A percentile compares a stretch with the other conserved stretches of the same genome.
phyloP scores from a whole-genome alignment of 192 early-diverging fungal genomes.

The Jimgerdemannia lactiflua region DNA sequence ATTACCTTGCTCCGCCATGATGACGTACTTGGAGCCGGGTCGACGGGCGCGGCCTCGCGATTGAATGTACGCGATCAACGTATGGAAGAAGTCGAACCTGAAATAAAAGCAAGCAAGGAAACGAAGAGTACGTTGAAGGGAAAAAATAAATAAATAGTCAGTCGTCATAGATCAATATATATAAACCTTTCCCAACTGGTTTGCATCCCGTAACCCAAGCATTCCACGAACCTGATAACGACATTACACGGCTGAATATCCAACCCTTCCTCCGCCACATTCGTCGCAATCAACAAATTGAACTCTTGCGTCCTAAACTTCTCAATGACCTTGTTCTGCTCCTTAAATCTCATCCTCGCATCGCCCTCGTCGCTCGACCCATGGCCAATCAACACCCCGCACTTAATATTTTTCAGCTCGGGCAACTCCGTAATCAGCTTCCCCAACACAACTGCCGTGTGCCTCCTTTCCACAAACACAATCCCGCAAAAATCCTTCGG shows the following conservation, averaged over 20 bases:
- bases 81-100: slow-evolving; percentile 76
- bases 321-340: slow-evolving; percentile 60
- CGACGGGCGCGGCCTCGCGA: slow-evolving; percentile 86
- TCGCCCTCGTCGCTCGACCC: slow-evolving; percentile 32
- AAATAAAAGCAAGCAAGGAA: background rate
- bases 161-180: slow-evolving; percentile 7
- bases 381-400: slow-evolving; percentile 60
- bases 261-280: slow-evolving; percentile 94
- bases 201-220: too few relatives aligned
- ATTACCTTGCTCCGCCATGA: slow-evolving; percentile 63
- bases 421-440: slow-evolving; percentile 55
- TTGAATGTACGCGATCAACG: slow-evolving; percentile 80
- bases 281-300: slow-evolving; percentile 87
- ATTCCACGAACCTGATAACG: slow-evolving; percentile 61
- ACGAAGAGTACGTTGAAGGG: background rate
- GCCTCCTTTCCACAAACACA: slow-evolving; percentile 76
- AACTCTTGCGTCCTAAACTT: slow-evolving; percentile 64
- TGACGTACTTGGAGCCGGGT: slow-evolving; percentile 67
- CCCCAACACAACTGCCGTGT: slow-evolving; percentile 59
- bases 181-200: slow-evolving; percentile 3
- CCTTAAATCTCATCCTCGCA: slow-evolving; percentile 44
- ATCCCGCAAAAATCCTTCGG: slow-evolving; percentile 77
- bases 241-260: slow-evolving; percentile 92
- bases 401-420: slow-evolving; percentile 41
- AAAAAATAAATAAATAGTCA: background rate